Base-by-base conservation (phyloP, 371 early-diverging fungal species). In the Mortierella sp. region DNA sequence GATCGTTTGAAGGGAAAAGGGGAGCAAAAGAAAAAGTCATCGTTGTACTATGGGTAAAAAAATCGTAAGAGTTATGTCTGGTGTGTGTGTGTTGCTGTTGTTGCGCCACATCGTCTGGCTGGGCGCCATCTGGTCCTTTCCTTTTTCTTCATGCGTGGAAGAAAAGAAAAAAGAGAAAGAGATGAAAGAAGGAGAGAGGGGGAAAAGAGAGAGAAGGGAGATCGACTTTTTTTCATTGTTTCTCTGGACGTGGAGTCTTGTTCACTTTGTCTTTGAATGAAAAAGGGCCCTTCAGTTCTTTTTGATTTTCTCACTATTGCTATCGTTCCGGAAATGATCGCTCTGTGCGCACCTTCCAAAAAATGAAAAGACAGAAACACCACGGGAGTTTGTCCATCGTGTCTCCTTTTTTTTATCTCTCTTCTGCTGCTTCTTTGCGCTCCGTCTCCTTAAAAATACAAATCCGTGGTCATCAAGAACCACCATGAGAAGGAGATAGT, bases 351-450 rank as follows among this genome's bases (percentile, higher is more conserved):
- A 3, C 21, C 40, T 37, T 9, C 24, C 37, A 21, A 34, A 64
- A 61, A 67, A 67, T 40, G 43, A 26, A 54, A 31, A 10, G 26
- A 76, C 14, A 26, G 69, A 70, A 70, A 76, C 43, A 67, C 21
- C 40, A 9, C 37, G 67, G 67, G 40, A 67, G 21, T 67, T 67
- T 67, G 40, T 31, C 14, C 21, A 16, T 31, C 64, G 64, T 64
- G 74, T 73, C 78, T 78, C 74, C 78, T 78, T 78, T 78, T 50
- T 73, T 73, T 46, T 48, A 51, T 51, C 51, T 71, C 10, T 19
- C 11, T 67, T 61, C 6, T 43, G n/a, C 24, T 51, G 48, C 28
- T 48, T 59, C 46, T 44, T 61, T 48, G 31, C 28, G 48, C 34
- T 67, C 67, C 40, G 11, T 67, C 74, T 44, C 74, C 76, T 26